Conservation (phyloP, 495 filamentous ascomycete genomes). For the Penicillium roqueforti region DNA sequence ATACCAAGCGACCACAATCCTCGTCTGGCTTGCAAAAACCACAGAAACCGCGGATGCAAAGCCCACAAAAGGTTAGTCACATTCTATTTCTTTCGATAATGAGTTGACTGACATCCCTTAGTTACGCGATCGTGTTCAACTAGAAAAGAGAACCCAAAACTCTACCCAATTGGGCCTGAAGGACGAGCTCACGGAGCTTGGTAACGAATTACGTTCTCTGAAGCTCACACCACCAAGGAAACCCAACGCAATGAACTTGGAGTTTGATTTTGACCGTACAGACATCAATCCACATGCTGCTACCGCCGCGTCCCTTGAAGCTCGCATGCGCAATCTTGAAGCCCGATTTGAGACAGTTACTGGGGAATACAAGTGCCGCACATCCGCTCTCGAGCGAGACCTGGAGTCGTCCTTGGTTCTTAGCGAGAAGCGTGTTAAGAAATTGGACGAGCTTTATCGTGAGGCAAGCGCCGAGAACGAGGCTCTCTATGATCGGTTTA, state of each 20-base stretch:
- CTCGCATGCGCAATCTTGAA: constrained; percentile 61
- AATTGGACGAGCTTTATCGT: constrained; percentile 84
- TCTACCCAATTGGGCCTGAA: constrained; percentile 64
- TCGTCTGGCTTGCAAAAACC: constrained; percentile 39
- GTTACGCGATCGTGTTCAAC: constrained; percentile 81
- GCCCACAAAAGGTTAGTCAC: constrained; percentile 67
- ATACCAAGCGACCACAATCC: constrained; percentile 32
- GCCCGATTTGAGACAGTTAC: constrained; percentile 57
- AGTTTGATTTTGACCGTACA: constrained; percentile 6
- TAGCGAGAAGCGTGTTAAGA: constrained; percentile 71
- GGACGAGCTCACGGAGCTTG: constrained; percentile 75
- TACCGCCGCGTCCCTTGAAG: constrained; percentile 44
- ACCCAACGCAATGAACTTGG: constrained; percentile 10
- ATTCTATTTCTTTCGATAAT: neutral
- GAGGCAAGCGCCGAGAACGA: constrained; percentile 91
- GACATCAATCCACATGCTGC: constrained; percentile 8
- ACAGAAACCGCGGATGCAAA: constrained; percentile 79
- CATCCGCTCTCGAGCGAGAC: constrained; percentile 60
- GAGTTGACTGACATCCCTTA: constrained; percentile 9
- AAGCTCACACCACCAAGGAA: constrained; percentile 37
- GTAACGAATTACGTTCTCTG: constrained; percentile 71
- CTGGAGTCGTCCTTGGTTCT: constrained; percentile 64
- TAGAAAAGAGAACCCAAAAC: constrained; percentile 68
- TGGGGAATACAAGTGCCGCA: constrained; percentile 55
- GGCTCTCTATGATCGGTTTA: constrained; percentile 88